These are phyloP conservation scores for Sophora flavescens DNA, from an alignment of 306 rosid species.

Conservation along the genomic window DNA sequence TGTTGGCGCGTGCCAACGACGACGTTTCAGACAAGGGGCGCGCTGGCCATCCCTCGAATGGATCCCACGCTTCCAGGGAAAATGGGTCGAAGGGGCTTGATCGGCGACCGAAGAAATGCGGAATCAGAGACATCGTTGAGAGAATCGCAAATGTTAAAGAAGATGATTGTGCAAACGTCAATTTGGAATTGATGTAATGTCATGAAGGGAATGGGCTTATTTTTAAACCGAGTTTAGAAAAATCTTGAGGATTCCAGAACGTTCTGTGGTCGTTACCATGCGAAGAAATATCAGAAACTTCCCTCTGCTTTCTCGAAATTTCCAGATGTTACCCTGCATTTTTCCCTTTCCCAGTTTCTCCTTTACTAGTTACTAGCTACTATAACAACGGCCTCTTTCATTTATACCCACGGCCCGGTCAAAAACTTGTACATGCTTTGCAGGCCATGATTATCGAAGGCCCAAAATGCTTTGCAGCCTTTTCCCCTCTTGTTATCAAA, in stretches of 20 bases:
- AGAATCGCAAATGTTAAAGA: too few species aligned
- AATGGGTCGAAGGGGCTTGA: constrained; percentile 33
- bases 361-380: too few species aligned
- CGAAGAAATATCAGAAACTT: neutral
- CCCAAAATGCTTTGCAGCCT: too few species aligned
- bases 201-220: too few species aligned
- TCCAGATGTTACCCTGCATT: neutral
- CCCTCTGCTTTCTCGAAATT: neutral
- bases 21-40: constrained; percentile 15
- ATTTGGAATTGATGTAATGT: too few species aligned
- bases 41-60: constrained; percentile 32
- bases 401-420: too few species aligned
- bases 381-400: too few species aligned
- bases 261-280: neutral
- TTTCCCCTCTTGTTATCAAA: too few species aligned
- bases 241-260: neutral
- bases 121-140: constrained; percentile 36
- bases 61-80: constrained; percentile 32
- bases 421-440: too few species aligned
- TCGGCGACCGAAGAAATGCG: constrained; percentile 34
- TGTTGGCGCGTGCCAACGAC: constrained; percentile 25
- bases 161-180: too few species aligned
- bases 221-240: neutral
- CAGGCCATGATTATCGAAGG: too few species aligned
- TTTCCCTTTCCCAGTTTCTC: too few species aligned